A percentile compares a stretch with the other conserved stretches of the same genome.
Evolutionary conservation across 164 flowering plant species (phyloP).

Genomic region (Tinospora cordifolia): DNA sequence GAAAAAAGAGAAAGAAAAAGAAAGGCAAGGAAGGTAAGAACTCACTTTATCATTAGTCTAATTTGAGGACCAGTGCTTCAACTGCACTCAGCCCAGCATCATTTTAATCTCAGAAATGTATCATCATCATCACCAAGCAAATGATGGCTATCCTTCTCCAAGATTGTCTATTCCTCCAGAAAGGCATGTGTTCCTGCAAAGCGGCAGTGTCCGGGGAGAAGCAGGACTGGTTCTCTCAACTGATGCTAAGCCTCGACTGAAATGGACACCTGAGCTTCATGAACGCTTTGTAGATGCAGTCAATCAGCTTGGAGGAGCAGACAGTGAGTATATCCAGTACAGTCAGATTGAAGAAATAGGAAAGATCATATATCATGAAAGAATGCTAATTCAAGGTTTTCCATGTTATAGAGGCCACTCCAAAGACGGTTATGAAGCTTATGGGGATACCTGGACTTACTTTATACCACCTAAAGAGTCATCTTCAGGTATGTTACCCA

Average conservation of each 20-base stretch:
- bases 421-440: slow-evolving; percentile 89
- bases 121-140: slow-evolving; percentile 56
- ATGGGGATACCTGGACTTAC: slow-evolving; percentile 97
- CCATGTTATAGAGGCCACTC: slow-evolving; percentile 79
- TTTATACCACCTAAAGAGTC: slow-evolving; percentile 90
- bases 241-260: slow-evolving; percentile 91
- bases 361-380: background rate
- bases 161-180: slow-evolving; percentile 50
- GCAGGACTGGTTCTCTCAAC: slow-evolving; percentile 90
- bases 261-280: slow-evolving; percentile 95
- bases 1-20: background rate
- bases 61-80: background rate
- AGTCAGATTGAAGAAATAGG: background rate
- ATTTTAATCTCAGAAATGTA: slow-evolving; percentile 39
- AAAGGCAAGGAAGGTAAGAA: background rate
- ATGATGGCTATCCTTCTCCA: slow-evolving; percentile 43
- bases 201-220: slow-evolving; percentile 58
- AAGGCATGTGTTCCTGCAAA: slow-evolving; percentile 62
- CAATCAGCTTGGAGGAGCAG: slow-evolving; percentile 92
- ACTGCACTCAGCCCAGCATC: background rate
- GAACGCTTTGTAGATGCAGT: slow-evolving; percentile 88
- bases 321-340: slow-evolving; percentile 51
- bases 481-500: slow-evolving; percentile 64
- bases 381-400: slow-evolving; percentile 13
- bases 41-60: background rate